A percentile compares a stretch with the other conserved stretches of the same genome.
These are phyloP conservation scores for Hypoxylon intermedium DNA, from an alignment of 495 filamentous ascomycete species.

Conservation along the genomic window DNA sequence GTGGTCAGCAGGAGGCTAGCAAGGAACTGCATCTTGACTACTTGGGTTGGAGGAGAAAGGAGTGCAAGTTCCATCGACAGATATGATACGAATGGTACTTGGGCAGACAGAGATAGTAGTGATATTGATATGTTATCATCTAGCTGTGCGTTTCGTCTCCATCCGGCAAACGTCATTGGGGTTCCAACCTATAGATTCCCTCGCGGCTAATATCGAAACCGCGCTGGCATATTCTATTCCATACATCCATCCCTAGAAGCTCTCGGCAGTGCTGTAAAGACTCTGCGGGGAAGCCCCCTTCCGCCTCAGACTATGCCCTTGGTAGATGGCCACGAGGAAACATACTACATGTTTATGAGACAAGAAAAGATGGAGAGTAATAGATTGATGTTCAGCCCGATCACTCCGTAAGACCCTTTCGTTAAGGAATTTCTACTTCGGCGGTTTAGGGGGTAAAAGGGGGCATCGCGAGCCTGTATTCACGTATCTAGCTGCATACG, in stretches of 20 bases:
- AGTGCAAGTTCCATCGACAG: not conserved
- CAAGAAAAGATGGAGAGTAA: too few relatives aligned
- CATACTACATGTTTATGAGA: too few relatives aligned
- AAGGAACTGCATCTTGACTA: constrained; percentile 38
- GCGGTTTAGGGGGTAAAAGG: too few relatives aligned
- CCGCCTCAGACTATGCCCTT: not conserved
- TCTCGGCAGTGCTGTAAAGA: constrained; percentile 29
- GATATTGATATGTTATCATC: constrained; percentile 22
- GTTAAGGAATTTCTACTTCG: too few relatives aligned
- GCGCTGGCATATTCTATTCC: constrained; percentile 8
- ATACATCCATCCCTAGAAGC: constrained; percentile 5
- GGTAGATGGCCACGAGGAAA: too few relatives aligned
- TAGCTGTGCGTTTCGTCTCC: constrained; percentile 7
- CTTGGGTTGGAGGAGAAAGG: constrained; percentile 3
- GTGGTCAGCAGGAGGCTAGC: constrained; percentile 37
- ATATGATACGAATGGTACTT: not conserved
- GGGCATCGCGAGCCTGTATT: too few relatives aligned
- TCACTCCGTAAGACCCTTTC: too few relatives aligned
- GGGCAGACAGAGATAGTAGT: constrained; percentile 3
- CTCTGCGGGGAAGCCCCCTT: constrained; percentile 25
- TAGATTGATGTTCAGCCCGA: too few relatives aligned
- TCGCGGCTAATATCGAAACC: constrained; percentile 30
- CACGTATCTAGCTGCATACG: too few relatives aligned
- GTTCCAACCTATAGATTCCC: constrained; percentile 32
- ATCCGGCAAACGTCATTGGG: not conserved